These are phyloP conservation scores for Neurospora sp. DNA, from an alignment of 495 filamentous ascomycete genomes.

Conservation along the genomic window DNA sequence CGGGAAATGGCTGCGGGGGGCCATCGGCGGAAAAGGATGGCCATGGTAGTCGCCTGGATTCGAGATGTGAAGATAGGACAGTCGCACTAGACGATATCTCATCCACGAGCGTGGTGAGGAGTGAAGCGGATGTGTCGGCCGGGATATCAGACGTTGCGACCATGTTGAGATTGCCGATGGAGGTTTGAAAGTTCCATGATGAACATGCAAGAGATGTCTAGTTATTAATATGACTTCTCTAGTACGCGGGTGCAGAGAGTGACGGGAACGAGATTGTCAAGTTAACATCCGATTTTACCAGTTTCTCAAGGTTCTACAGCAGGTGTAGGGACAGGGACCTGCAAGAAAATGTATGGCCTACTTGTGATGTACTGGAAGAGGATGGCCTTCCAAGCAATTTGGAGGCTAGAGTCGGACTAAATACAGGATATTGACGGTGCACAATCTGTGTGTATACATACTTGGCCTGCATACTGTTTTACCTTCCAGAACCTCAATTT, in stretches of 20 bases:
- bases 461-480: too few relatives aligned
- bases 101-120: slow-evolving; percentile 3
- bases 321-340: background rate
- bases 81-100: slow-evolving; percentile 2
- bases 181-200: background rate
- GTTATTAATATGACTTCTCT: background rate
- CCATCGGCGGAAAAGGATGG: slow-evolving; percentile 8
- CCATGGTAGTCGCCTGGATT: slow-evolving; percentile 3
- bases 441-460: too few relatives aligned
- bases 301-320: background rate
- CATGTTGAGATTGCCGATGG: background rate
- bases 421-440: too few relatives aligned
- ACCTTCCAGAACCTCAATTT: too few relatives aligned
- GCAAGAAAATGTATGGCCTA: background rate
- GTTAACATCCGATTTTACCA: background rate
- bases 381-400: too few relatives aligned
- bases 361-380: too few relatives aligned
- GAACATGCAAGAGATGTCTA: background rate
- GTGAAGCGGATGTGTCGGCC: background rate
- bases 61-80: background rate
- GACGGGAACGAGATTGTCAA: background rate
- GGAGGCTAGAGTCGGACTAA: too few relatives aligned
- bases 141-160: background rate
- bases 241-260: background rate
- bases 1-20: background rate